phyloP scores from a whole-genome alignment of 768 basidiomycete genomes.

The Tricholoma furcatifolium region DNA sequence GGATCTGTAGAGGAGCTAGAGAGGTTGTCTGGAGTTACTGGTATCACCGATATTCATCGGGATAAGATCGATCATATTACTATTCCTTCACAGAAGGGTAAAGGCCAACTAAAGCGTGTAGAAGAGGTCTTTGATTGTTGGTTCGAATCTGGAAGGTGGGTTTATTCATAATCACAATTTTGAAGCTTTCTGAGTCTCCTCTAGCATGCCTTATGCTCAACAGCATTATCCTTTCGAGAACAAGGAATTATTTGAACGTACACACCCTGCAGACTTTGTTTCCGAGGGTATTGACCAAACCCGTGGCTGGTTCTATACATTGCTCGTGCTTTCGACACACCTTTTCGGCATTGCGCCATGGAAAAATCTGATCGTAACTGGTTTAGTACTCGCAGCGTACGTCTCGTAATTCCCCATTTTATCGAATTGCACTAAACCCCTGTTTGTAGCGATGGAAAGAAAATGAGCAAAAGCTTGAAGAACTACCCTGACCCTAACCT shows the following conservation, averaged over 20 bases:
- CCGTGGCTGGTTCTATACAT: conserved; percentile 99
- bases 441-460: conserved; percentile 82
- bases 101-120: conserved; percentile 82
- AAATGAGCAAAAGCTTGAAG: conserved; percentile 97
- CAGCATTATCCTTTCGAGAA: conserved; percentile 99
- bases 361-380: conserved; percentile 97
- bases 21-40: conserved; percentile 75
- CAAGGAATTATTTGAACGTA: conserved; percentile 77
- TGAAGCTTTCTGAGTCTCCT: background rate
- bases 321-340: conserved; percentile 94
- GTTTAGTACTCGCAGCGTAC: conserved; percentile 91
- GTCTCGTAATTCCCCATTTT: conserved; percentile 25
- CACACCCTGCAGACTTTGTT: conserved; percentile 95
- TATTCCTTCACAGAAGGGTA: conserved; percentile 89
- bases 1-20: conserved; percentile 90
- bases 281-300: conserved; percentile 99
- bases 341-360: conserved; percentile 92
- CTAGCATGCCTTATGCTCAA: conserved; percentile 98
- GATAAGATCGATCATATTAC: conserved; percentile 96
- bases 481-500: conserved; percentile 97
- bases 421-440: background rate
- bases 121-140: conserved; percentile 99
- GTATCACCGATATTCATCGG: conserved; percentile 88
- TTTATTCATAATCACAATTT: conserved; percentile 1
- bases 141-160: conserved; percentile 98